A percentile compares a stretch with the other conserved stretches of the same genome.
Conservation (phyloP, 345 rosid species). For the Camelina sativa region DNA sequence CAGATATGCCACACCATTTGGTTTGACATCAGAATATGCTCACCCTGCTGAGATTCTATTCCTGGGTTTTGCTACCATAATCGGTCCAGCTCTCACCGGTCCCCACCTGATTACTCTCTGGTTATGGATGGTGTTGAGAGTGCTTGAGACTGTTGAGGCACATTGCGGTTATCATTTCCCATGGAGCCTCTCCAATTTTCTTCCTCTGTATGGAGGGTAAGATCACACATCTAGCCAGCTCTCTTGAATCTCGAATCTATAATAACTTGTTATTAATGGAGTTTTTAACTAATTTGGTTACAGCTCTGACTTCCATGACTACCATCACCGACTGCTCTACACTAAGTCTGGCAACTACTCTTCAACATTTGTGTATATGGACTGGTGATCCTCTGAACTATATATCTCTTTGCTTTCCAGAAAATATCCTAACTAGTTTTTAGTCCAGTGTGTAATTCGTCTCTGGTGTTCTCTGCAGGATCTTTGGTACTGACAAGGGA, state of each 20-base stretch:
- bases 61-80: slow-evolving; percentile 95
- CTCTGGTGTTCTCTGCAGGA: slow-evolving; percentile 52
- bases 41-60: slow-evolving; percentile 98
- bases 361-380: slow-evolving; percentile 94
- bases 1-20: slow-evolving; percentile 99
- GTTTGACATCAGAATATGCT: slow-evolving; percentile 98
- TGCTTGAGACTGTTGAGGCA: slow-evolving; percentile 97
- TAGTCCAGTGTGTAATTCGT: not conserved
- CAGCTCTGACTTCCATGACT: slow-evolving; percentile 98
- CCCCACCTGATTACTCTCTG: slow-evolving; percentile 93
- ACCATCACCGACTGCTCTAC: slow-evolving; percentile 94
- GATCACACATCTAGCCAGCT: slow-evolving; percentile 32
- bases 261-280: not conserved
- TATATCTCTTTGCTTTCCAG: not conserved
- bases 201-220: slow-evolving; percentile 97
- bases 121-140: slow-evolving; percentile 97
- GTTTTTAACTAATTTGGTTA: not conserved
- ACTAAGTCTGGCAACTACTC: slow-evolving; percentile 98
- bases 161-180: slow-evolving; percentile 99
- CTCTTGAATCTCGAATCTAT: not conserved
- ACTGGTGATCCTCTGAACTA: slow-evolving; percentile 64
- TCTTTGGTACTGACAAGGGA: slow-evolving; percentile 94
- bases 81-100: slow-evolving; percentile 97
- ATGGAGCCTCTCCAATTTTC: slow-evolving; percentile 94
- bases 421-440: not conserved